phyloP scores from a whole-genome alignment of 2,329 filamentous ascomycete genomes.

The Xylaria sp. region DNA sequence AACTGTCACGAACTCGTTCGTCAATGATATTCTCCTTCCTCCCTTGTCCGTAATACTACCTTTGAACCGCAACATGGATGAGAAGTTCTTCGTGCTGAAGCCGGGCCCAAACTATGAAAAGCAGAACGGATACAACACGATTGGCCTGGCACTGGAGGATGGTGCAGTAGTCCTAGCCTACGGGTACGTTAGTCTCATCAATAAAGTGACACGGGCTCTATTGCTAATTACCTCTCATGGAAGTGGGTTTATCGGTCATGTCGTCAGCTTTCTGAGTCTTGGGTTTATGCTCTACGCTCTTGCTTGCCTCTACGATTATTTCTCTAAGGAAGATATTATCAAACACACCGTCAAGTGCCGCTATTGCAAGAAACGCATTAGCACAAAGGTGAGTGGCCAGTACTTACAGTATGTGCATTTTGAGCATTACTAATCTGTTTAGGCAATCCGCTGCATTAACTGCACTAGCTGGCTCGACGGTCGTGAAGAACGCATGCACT shows the following conservation, averaged over 20 bases:
- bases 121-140: slow-evolving; percentile 69
- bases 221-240: background rate
- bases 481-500: slow-evolving; percentile 51
- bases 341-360: slow-evolving; percentile 72
- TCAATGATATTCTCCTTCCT: slow-evolving; percentile 72
- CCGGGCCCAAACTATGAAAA: slow-evolving; percentile 59
- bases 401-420: background rate
- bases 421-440: background rate
- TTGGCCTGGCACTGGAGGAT: slow-evolving; percentile 70
- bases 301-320: slow-evolving; percentile 64
- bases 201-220: background rate
- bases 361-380: slow-evolving; percentile 58
- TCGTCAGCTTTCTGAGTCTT: slow-evolving; percentile 69
- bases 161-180: slow-evolving; percentile 76
- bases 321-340: slow-evolving; percentile 70
- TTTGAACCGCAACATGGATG: slow-evolving; percentile 72
- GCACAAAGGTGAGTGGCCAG: slow-evolving; percentile 34
- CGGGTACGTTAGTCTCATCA: slow-evolving; percentile 52
- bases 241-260: slow-evolving; percentile 67
- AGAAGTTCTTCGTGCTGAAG: slow-evolving; percentile 73
- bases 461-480: slow-evolving; percentile 65
- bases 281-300: slow-evolving; percentile 69
- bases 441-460: slow-evolving; percentile 58
- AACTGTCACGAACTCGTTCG: slow-evolving; percentile 72
- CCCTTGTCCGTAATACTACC: slow-evolving; percentile 72